Base-by-base conservation (phyloP, 495 filamentous ascomycete genomes). In the Hyaloscypha bicolor region DNA sequence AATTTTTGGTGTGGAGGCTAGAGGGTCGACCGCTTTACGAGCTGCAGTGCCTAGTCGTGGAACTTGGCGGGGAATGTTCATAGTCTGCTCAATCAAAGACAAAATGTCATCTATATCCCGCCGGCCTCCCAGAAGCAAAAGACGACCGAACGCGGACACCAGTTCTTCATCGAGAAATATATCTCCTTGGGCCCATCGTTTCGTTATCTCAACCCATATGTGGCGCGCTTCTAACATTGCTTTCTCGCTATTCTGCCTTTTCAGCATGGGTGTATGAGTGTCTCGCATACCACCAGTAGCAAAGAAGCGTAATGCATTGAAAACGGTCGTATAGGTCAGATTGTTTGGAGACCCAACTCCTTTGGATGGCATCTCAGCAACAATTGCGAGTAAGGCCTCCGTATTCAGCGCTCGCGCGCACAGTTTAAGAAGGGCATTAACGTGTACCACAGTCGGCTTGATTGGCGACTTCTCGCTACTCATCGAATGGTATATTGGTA, bases 381-480 rank as follows among this genome's bases (percentile, higher is more conserved):
- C 86, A 67, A 97, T 82, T 35, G 81, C 82, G 82, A 92, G 94
- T 57, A 97, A 69, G 2, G 85, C 83, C 55, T 96, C 92, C 76
- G 94, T 79, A 72, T 96, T 88, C 1, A 77, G 71, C 9, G 90
- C 86, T 29, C 84, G 80, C 31, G 86, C 84, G 73, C 94, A 97
- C 4, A 93, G 90, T 53, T 89, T 87, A 16, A 99, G 80, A 64
- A 93, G 86, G 8, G 93, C 92, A 75, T 99, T 97, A 56, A 89
- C 87, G 73, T 98, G 95, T 57, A 91, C 89, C 11, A 90, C 88
- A 66, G 84, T 87, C 1, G 88, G 90, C 66, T 86, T 78, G 59
- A 94, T 77, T 2, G 76, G 76, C 0, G 84, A 85, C 48, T 85
- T 87, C 3, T 82, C 75, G 1, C 76, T 79, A 42, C 80, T 78